Percentiles rank a stretch among this genome's conserved stretches.
Conservation (phyloP, 1,284 basidiomycete species). For the Coniferiporia weirii region DNA sequence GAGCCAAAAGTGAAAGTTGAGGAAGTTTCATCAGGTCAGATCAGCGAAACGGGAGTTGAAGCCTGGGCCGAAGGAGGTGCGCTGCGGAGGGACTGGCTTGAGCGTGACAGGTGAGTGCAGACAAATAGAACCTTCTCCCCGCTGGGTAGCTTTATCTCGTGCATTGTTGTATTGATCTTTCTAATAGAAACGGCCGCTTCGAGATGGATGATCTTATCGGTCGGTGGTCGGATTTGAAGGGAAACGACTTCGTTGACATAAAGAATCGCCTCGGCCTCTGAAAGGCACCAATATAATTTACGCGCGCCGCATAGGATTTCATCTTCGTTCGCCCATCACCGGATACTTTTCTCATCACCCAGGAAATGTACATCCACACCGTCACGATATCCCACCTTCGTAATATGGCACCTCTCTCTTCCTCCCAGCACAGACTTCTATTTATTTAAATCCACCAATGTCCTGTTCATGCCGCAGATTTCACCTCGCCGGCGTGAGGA, state of each 20-base stretch:
- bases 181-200: constrained; percentile 40
- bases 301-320: neutral
- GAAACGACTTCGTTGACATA: constrained; percentile 44
- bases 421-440: neutral
- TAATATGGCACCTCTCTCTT: neutral
- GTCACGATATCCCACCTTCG: neutral
- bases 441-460: neutral
- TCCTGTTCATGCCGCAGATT: neutral
- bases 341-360: neutral
- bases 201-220: constrained; percentile 44
- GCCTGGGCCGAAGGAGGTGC: constrained; percentile 2
- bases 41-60: neutral
- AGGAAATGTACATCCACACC: neutral
- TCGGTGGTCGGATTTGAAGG: constrained; percentile 40
- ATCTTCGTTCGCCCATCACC: neutral
- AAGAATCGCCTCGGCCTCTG: constrained; percentile 48
- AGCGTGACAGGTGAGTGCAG: constrained; percentile 4
- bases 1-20: neutral
- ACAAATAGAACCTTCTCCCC: constrained; percentile 43
- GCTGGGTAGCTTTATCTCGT: constrained; percentile 32
- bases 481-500: neutral
- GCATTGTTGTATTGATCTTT: constrained; percentile 14
- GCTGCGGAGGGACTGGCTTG: constrained; percentile 5
- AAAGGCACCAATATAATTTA: constrained; percentile 20
- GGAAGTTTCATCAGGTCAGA: neutral